Evolutionary conservation across 345 rosid genomes (phyloP), one percentile per base, ranked within the genome.

Genomic region (Triadica sebifera): DNA sequence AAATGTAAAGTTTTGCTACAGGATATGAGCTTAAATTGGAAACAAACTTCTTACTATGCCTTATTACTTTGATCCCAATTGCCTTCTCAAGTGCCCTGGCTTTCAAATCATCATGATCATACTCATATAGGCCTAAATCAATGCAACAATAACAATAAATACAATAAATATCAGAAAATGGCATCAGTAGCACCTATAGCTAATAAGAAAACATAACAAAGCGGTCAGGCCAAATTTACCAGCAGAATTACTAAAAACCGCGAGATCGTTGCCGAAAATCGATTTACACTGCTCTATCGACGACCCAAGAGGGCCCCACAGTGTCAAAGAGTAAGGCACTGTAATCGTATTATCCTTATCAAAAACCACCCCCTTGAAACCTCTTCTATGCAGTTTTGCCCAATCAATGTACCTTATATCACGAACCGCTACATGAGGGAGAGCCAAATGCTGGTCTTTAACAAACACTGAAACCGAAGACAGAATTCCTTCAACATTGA

Each of bases 271-370:
- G 12, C 97, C 99, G 55, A 95, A 95, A 20, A 86, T 91, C 9
- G 90, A 86, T 81, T 91, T 93, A 76, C 99, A 96, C 75, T 51
- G 83, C 29, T 90, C 89, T 22, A 91, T 82, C 2, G 99, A 91
- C 20, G 90, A 74, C 9, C 74, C 74, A 43, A 90, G 88, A 12
- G 94, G 88, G 17, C 79, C 85, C 94, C 96, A 93, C 43, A 91
- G 81, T 37, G 89, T 80, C 83, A 96, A 79, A 72, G 93, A 80
- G 79, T 96, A 93, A 74, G 98, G 98, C 71, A 88, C 96, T 2
- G 98, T 93, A 29, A 96, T 88, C 1, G 98, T 96, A 70, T 96
- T 96, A 66, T 96, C 99, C 81, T 96, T 96, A 71, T 96, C 99
- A 64, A 96, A 96, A 25, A 96, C 99, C 11, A 96, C 98, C 3